Evolutionary conservation across 2,329 filamentous ascomycete genomes (phyloP), one percentile per base, ranked within the genome.

Genomic region (Herpomyces periplanetae): DNA sequence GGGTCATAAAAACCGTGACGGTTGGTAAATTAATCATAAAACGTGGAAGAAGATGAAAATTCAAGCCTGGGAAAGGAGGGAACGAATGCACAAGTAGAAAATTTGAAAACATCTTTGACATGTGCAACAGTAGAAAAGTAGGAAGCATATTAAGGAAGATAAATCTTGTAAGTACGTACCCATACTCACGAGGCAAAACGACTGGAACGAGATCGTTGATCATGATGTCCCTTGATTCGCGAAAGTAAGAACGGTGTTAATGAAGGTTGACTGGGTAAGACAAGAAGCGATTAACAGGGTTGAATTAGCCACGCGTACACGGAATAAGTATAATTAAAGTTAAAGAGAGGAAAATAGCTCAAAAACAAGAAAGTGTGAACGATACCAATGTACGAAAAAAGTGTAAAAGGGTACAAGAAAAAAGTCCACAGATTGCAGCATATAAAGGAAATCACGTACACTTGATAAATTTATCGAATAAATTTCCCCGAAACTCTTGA

Each of bases 121-220:
- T 11, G 12, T 18, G 11, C 20, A 16, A 22, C 16, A 13, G 11
- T 10, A 11, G 17, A 12, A 11, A 8, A 8, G 11, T 15, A 5
- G 11, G 17, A 13, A 12, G 8, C 8, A n/a, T 18, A 18, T 8
- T 15, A 5, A 10, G 10, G 8, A 7, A 4, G n/a, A 6, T 20
- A 13, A 17, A 18, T 14, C 13, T 13, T 11, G 7, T 17, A 12
- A 17, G 13, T n/a, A 20, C 27, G 15, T 31, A 34, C 32, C 32
- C 31, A 21, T 34, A 34, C 21, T 30, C 27, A 4, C 27, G 24
- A 23, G 27, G 24, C 21, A 35, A 15, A 9, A 27, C 27, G 16
- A 34, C 20, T 7, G 30, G 24, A 12, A 17, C 17, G 6, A 5
- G 17, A 12, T 6, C 6, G 8, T 6, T 6, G 9, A 17, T 17